Percentiles rank a stretch among this genome's conserved stretches.
phyloP scores from a whole-genome alignment of 306 rosid genomes.

The Sicyos edulis region DNA sequence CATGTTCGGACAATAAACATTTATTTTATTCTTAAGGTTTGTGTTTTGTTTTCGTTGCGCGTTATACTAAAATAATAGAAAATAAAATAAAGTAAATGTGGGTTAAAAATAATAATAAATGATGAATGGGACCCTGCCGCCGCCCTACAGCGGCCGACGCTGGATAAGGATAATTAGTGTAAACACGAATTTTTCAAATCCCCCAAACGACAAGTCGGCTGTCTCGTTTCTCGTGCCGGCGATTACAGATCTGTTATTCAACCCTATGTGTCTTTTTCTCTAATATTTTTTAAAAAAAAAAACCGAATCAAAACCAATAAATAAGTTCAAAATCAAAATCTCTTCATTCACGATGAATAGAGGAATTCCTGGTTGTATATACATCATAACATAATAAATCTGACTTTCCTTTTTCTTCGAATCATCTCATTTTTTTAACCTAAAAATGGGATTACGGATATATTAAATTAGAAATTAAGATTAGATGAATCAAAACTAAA shows the following conservation, averaged over 20 bases:
- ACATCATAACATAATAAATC: neutral
- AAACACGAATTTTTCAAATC: neutral
- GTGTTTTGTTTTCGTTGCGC: too few relatives aligned
- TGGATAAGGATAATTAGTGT: neutral
- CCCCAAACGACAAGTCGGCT: slow-evolving; percentile 11
- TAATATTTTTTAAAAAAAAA: neutral
- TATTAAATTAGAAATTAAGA: neutral
- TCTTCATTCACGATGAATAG: neutral
- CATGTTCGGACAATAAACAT: too few relatives aligned
- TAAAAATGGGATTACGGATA: slow-evolving; percentile 9
- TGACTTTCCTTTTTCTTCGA: neutral
- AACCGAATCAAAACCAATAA: neutral
- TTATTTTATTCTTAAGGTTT: too few relatives aligned
- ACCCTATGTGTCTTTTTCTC: neutral
- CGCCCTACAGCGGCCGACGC: slow-evolving; percentile 7
- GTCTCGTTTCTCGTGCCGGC: neutral
- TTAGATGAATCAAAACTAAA: neutral
- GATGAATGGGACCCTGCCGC: neutral
- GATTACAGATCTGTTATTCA: neutral
- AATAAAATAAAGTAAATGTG: too few relatives aligned
- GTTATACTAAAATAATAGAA: too few relatives aligned
- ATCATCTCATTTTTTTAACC: neutral
- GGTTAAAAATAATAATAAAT: too few relatives aligned
- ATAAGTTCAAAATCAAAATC: neutral
- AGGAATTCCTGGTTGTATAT: neutral